These are phyloP conservation scores for Tetracladium setigerum DNA, from an alignment of 495 filamentous ascomycete species.

Conservation along the genomic window DNA sequence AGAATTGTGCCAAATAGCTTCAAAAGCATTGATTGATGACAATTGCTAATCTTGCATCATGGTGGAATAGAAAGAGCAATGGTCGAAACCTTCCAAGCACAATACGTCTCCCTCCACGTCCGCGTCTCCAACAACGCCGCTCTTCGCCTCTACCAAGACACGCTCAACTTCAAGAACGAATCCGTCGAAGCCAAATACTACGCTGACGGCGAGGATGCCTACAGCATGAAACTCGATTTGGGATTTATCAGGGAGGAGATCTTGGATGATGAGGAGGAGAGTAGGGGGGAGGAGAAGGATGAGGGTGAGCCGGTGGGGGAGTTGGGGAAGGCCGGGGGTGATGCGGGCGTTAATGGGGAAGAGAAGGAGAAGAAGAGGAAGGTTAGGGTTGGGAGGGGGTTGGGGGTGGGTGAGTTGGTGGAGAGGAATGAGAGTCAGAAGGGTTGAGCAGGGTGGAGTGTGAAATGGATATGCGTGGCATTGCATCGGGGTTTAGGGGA, in stretches of 20 bases:
- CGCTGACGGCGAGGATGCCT: slow-evolving; percentile 95
- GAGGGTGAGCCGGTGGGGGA: slow-evolving; percentile 29
- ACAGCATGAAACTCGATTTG: slow-evolving; percentile 84
- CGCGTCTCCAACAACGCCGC: slow-evolving; percentile 89
- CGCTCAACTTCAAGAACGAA: slow-evolving; percentile 83
- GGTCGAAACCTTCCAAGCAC: slow-evolving; percentile 84
- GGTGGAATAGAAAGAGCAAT: slow-evolving; percentile 87
- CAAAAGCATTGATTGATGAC: neutral
- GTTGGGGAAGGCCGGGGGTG: slow-evolving; percentile 24
- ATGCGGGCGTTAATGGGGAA: slow-evolving; percentile 2
- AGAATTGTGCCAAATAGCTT: neutral
- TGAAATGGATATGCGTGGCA: no score
- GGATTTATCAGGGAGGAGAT: slow-evolving; percentile 48
- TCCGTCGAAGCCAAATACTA: slow-evolving; percentile 94
- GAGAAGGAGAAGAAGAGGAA: slow-evolving; percentile 28
- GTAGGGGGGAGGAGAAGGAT: slow-evolving; percentile 26
- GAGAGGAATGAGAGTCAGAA: slow-evolving; percentile 27
- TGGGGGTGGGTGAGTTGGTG: slow-evolving; percentile 22
- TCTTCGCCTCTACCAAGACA: slow-evolving; percentile 85
- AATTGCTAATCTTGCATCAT: neutral
- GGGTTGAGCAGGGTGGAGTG: neutral
- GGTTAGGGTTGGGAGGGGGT: slow-evolving; percentile 21
- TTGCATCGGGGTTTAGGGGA: no score
- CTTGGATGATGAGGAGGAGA: slow-evolving; percentile 29
- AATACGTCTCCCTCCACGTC: slow-evolving; percentile 93